Conservation (phyloP, 305 asterid species). For the Fraxinus greggii region DNA sequence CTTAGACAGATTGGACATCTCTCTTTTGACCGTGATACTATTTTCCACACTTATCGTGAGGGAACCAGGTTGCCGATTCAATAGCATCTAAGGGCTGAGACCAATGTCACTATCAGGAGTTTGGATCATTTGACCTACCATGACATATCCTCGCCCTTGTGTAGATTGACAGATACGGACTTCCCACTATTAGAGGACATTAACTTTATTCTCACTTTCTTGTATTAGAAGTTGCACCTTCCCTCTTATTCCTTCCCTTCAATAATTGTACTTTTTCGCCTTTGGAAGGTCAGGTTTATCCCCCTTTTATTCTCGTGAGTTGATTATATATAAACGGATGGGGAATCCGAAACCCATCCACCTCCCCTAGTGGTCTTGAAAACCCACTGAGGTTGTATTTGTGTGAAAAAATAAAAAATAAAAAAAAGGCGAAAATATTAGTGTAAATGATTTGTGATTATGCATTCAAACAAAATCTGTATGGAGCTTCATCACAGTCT, state of each 20-base stretch:
- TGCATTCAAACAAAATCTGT: neutral
- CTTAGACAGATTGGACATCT: neutral
- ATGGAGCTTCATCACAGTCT: neutral
- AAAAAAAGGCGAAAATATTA: neutral
- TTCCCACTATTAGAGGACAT: neutral
- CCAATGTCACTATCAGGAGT: neutral
- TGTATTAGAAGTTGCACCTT: no score
- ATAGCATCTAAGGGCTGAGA: neutral
- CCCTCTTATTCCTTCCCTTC: no score
- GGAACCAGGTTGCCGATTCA: neutral
- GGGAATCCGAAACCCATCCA: no score
- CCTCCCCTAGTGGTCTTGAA: no score
- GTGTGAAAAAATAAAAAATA: no score
- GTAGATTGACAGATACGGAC: neutral
- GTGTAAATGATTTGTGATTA: neutral
- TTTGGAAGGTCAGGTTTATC: no score
- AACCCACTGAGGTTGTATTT: no score
- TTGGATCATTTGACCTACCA: neutral
- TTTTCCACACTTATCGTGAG: neutral
- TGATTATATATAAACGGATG: no score
- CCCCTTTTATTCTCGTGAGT: no score
- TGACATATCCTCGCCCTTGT: neutral
- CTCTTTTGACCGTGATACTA: neutral
- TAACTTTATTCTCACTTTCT: no score
- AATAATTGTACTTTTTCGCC: no score